Evolutionary conservation across 371 early-diverging fungal genomes (phyloP), one percentile per base, ranked within the genome.

Genomic region (Syncephalastrum sp.): DNA sequence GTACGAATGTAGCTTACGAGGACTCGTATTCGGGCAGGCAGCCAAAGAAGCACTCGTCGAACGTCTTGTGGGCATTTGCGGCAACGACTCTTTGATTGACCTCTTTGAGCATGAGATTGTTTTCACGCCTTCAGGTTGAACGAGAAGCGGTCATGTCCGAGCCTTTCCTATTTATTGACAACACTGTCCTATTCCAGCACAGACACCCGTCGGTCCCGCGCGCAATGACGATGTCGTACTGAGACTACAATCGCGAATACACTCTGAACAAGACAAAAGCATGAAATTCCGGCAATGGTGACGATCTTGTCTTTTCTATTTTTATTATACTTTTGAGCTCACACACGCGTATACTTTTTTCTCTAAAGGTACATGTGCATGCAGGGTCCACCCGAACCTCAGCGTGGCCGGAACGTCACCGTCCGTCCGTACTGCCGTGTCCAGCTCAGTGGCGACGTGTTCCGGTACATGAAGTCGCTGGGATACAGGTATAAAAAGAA

Each of bases 371-470:
- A 70, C 42, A 52, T 79, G 14, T 70, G 69, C 50, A 65, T 76
- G 63, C 80, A 75, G 54, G 80, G 80, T 0, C 68, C 74, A 51
- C 77, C 80, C 10, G 80, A 79, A 46, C 74, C 74, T 12, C 80
- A 76, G 17, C 67, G 77, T 42, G 70, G 70, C 25, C 60, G 80
- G 54, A 63, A 74, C 33, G 80, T 76, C 3, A 74, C 71, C 5
- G 76, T 76, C 6, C 70, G 80, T 29, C 80, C 80, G 24, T 67
- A 63, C 50, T 67, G 75, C 15, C 68, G 72, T 23, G 77, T 76
- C 2, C 72, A 74, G 47, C 45, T 79, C 10, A 61, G 71, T 19
- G 80, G 80, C 5, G 80, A 79, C 25, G 74, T 72, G 0, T 76
- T 79, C 66, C 68, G 76, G 50, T 75, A 65, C 27, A 76, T 79